A percentile compares a stretch with the other conserved stretches of the same genome.
Evolutionary conservation across 371 early-diverging fungal species (phyloP).

Genomic region (Mucor piriformis): DNA sequence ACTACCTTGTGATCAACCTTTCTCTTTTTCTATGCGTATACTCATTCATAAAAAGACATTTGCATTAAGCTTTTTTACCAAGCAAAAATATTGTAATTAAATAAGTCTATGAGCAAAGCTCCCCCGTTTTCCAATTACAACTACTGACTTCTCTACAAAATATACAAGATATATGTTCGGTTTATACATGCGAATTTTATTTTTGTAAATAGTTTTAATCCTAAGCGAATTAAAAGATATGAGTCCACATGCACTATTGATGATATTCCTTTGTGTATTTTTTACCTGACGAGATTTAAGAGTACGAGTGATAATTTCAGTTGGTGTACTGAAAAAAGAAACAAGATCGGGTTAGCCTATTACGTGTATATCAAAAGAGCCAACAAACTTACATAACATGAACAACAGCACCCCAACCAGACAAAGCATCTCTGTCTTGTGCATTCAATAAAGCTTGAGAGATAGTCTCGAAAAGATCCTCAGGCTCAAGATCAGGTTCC

Average conservation of each 20-base stretch:
- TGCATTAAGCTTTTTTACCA: too few species aligned
- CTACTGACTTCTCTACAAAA: neutral
- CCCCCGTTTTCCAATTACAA: too few species aligned
- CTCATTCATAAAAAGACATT: neutral
- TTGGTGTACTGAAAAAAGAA: constrained; percentile 69
- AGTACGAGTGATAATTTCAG: constrained; percentile 82
- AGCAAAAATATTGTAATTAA: too few species aligned
- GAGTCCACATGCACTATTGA: neutral
- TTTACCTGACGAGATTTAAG: constrained; percentile 82
- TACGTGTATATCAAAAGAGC: neutral
- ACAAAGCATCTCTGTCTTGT: constrained; percentile 97
- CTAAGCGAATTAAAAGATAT: neutral
- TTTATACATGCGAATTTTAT: neutral
- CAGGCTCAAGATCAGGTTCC: constrained; percentile 96
- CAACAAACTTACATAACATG: constrained; percentile 77
- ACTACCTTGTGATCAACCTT: too few species aligned
- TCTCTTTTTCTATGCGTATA: neutral
- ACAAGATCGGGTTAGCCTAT: neutral
- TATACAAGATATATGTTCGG: neutral
- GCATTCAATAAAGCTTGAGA: constrained; percentile 97
- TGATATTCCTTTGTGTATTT: neutral
- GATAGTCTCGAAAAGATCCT: constrained; percentile 97
- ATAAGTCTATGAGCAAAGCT: too few species aligned
- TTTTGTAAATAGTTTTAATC: neutral
- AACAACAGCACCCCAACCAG: constrained; percentile 99